Base-by-base conservation (phyloP, 306 rosid species). In the Pterocarpus santalinus region DNA sequence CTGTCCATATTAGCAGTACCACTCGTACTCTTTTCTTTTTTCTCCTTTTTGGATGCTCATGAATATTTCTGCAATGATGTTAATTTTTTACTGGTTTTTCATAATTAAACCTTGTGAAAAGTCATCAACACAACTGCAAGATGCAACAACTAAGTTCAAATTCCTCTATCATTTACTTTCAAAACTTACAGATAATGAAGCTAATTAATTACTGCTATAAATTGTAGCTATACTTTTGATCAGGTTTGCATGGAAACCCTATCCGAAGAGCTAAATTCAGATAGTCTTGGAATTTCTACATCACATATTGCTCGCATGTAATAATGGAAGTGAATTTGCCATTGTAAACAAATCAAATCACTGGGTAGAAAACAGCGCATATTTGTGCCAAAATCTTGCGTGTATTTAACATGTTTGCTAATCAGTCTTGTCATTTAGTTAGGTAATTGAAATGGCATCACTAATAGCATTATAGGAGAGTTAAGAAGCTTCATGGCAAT, bases 401-500 rank as follows among this genome's bases (percentile, higher is more conserved):
- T 22, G 28, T 22, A 22, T 22, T 22, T 22, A 22, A 22, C 1
- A 22, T 22, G 28, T 22, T 22, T 22, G 28, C 0, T 22, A 22
- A 22, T 22, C 28, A 22, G 28, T 22, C 28, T 22, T 22, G 28
- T 22, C 28, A 22, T 22, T 22, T 22, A 22, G 28, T 22, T 22
- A 22, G 28, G 28, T 22, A 0, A 22, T 22, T 22, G 28, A 22
- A 22, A 22, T 22, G 28, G 28, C 28, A 1, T 22, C 28, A 22
- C 28, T 22, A 22, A 22, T 1, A 22, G 28, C 28, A 22, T 6
- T 43, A 43, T 9, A 43, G 9, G 60, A 53, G 33, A 16, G 63
- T 22, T 1, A 52, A 7, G 81, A 77, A 77, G 49, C 33, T 65
- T 77, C 81, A 17, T 6, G 65, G 65, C 34, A 65, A 52, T 28